These are phyloP conservation scores for Scleroderma bovista DNA, from an alignment of 768 basidiomycete species.

Conservation along the genomic window DNA sequence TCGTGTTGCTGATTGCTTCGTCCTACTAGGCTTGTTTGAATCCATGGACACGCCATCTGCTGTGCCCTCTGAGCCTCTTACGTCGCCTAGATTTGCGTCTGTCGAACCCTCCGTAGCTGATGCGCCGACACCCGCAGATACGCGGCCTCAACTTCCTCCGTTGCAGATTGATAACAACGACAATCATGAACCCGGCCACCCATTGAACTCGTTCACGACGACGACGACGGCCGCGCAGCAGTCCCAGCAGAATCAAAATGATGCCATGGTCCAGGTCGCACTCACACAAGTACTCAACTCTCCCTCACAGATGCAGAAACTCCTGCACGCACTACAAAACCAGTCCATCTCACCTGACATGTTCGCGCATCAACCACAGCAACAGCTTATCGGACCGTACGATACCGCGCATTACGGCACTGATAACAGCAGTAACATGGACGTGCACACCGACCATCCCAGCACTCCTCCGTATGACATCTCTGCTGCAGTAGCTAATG, in stretches of 20 bases:
- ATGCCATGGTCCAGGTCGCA: slow-evolving; percentile 43
- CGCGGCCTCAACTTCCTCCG: slow-evolving; percentile 5
- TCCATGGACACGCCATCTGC: slow-evolving; percentile 44
- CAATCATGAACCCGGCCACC: slow-evolving; percentile 9
- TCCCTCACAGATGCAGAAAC: slow-evolving; percentile 52
- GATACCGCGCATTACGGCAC: slow-evolving; percentile 8
- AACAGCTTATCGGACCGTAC: slow-evolving; percentile 27
- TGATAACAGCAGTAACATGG: neutral
- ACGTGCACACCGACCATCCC: slow-evolving; percentile 2
- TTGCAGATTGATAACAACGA: slow-evolving; percentile 7
- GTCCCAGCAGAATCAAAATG: slow-evolving; percentile 28
- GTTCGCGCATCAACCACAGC: slow-evolving; percentile 14
- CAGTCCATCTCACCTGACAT: slow-evolving; percentile 20
- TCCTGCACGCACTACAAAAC: slow-evolving; percentile 40
- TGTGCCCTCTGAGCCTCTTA: slow-evolving; percentile 28
- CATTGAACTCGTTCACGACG: slow-evolving; percentile 5
- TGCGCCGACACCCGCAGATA: slow-evolving; percentile 7
- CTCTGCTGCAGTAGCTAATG: slow-evolving; percentile 12
- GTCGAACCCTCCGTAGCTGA: slow-evolving; percentile 19
- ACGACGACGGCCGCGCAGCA: slow-evolving; percentile 2
- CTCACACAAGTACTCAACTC: slow-evolving; percentile 46
- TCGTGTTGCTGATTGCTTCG: neutral
- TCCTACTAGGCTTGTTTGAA: slow-evolving; percentile 35
- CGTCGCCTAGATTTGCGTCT: slow-evolving; percentile 22
- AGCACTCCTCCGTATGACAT: slow-evolving; percentile 13